A percentile compares a stretch with the other conserved stretches of the same genome.
Conservation (phyloP, 495 filamentous ascomycete species). For the Elasticomyces elasticus region DNA sequence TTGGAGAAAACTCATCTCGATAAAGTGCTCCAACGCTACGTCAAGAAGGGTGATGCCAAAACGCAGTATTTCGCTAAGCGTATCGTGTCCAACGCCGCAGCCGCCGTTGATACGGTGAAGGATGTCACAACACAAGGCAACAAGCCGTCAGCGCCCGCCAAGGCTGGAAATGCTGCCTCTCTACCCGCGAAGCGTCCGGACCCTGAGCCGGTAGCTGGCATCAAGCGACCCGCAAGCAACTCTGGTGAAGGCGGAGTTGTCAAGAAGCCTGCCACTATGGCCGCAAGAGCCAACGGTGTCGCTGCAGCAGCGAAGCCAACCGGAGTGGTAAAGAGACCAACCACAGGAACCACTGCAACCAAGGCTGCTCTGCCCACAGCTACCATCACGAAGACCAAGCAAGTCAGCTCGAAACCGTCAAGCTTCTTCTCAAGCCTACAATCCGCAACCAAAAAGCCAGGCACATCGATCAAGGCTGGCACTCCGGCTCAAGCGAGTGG, state of each 20-base stretch:
- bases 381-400: conserved; percentile 39
- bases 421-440: conserved; percentile 49
- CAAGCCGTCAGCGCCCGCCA: conserved; percentile 34
- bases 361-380: conserved; percentile 21
- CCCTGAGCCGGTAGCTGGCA: conserved; percentile 31
- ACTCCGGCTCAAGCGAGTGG: conserved; percentile 14
- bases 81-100: conserved; percentile 48
- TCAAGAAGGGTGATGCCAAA: conserved; percentile 56
- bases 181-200: conserved; percentile 24
- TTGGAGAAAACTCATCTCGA: conserved; percentile 59
- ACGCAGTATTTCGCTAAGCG: conserved; percentile 49
- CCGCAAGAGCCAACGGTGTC: conserved; percentile 35
- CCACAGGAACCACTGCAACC: not conserved
- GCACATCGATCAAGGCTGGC: conserved; percentile 38
- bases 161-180: conserved; percentile 27
- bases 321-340: conserved; percentile 25
- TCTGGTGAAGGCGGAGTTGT: conserved; percentile 36
- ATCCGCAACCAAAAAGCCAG: conserved; percentile 53
- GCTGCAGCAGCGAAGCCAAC: conserved; percentile 19
- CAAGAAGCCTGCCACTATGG: conserved; percentile 30
- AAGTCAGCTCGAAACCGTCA: conserved; percentile 47
- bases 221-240: conserved; percentile 34
- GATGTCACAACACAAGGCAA: conserved; percentile 20
- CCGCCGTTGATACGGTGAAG: conserved; percentile 33
- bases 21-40: conserved; percentile 50